Base-by-base conservation (phyloP, 2,329 filamentous ascomycete species). In the Neodidymelliopsis sp. region DNA sequence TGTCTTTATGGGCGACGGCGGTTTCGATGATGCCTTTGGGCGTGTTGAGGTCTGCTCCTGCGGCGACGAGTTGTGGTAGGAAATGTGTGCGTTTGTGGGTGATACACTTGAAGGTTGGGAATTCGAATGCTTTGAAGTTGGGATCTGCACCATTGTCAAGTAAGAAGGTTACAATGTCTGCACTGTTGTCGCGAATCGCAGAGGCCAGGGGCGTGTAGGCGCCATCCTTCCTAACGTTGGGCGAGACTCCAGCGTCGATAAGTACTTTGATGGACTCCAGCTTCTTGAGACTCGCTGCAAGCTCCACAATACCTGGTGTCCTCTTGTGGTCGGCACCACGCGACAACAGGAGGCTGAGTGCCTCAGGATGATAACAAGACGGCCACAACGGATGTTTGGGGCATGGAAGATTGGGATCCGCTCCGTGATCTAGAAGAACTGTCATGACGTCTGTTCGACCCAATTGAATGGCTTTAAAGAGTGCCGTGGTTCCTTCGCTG, bases 331-430 rank as follows among this genome's bases (percentile, higher is more conserved):
- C 83, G 2, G 84, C 85, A 1, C 84, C 84, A 19, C 81, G 80
- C 2, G 72, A 54, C 1, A 88, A 79, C n/a, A 89, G 75, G 2
- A 85, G 68, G 59, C 82, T 77, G 22, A 89, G 73, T 53, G 82
- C 85, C 4, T 75, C 70, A 0, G 84, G 75, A 35, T 85, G 77
- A 69, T 84, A 82, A 0, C 80, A 81, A 0, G 84, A 77, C 2
- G 84, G 83, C 86, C 85, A 86, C 20, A 89, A 76, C 71, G 85
- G 81, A 72, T 88, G 83, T 67, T 87, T 86, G 10, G 85, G 85
- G 1, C 84, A 85, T 1, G 86, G 86, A 6, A 88, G 74, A 65
- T 89, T 89, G 8, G 85, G 80, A 59, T 88, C 80, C 2, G 86
- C 86, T 2, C 81, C 80, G 45, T 84, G 79, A 42, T 87, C 77